Evolutionary conservation across 352 stramenopile species (phyloP).

Genomic region (Phytophthora pseudosyringae): DNA sequence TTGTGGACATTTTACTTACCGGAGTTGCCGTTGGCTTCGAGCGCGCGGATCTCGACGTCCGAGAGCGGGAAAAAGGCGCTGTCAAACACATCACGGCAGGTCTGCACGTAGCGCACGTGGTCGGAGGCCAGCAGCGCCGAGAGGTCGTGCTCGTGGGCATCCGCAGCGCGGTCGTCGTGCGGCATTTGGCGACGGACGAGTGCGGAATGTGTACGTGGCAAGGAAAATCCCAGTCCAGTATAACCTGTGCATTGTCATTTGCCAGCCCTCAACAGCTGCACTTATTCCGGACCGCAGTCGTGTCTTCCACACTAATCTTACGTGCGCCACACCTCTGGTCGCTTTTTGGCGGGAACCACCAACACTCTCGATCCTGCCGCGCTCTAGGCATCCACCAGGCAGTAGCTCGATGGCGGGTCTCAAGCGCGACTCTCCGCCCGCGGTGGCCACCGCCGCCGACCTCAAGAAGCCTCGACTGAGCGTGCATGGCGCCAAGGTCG

Average conservation of each 20-base stretch:
- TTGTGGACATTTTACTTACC: slow-evolving; percentile 37
- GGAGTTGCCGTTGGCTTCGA: slow-evolving; percentile 69
- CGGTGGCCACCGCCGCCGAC: background rate
- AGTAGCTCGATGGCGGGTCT: slow-evolving; percentile 33
- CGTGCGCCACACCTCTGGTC: slow-evolving; percentile 2
- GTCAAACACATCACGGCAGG: slow-evolving; percentile 14
- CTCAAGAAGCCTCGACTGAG: slow-evolving; percentile 50
- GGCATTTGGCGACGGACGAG: slow-evolving; percentile 12
- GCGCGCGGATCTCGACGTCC: slow-evolving; percentile 46
- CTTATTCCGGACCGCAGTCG: slow-evolving; percentile 2
- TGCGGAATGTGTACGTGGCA: background rate
- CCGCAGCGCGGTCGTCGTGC: background rate
- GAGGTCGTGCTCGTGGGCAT: slow-evolving; percentile 18
- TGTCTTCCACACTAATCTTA: slow-evolving; percentile 8
- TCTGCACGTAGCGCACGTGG: slow-evolving; percentile 42
- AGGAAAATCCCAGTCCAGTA: background rate
- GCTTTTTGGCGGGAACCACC: slow-evolving; percentile 29
- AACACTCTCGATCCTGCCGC: background rate
- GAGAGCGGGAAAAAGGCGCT: slow-evolving; percentile 52
- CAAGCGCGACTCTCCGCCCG: slow-evolving; percentile 39
- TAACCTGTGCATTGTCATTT: slow-evolving; percentile 2
- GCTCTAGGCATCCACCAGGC: background rate
- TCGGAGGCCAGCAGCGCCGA: slow-evolving; percentile 33
- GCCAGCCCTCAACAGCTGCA: background rate
- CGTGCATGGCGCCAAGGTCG: slow-evolving; percentile 30